Base-by-base conservation (phyloP, 805 yeast genomes). In the Clavispora fructus region DNA sequence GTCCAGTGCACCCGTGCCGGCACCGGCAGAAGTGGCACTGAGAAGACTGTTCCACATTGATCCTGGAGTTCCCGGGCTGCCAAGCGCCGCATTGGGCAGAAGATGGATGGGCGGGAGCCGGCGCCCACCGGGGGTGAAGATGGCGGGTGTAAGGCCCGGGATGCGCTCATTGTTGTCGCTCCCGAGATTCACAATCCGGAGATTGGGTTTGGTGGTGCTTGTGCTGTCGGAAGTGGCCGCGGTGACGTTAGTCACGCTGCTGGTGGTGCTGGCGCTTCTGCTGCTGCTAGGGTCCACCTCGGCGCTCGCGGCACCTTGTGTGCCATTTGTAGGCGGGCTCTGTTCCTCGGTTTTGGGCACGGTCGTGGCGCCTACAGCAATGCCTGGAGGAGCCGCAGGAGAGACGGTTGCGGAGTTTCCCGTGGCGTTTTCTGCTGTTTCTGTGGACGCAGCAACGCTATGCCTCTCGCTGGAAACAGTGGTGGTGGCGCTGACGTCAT, bases 111-210 rank as follows among this genome's bases (percentile, higher is more conserved):
- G 82, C 0, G 85, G 86, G 28, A 81, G 63, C 46, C 74, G 71
- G 47, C 83, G 69, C 1, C 82, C 83, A 1, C 84, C 84, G 0
- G 85, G 85, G 0, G 85, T 79, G 32, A 76, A 64, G 4, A 75
- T 53, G 9, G 81, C 69, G 3, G 81, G 80, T 1, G 82, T 75
- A 44, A 62, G 63, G 8, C 67, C 70, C 2, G 68, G 70, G 19
- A 64, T 51, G 4, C 59, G 55, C 12, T 55, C 51, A 11, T 51
- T 55, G 43, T 57, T 58, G 30, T 65, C 50, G 41, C 51, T 58
- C 7, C 66, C 56, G 14, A 69, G 55, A 49, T 64, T 67, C 29
- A 68, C 69, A 40, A 68, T 59, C 40, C 64, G 65, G 26, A 66
- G 59, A 38, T 65, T 63, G 43, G 64, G 64, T 44, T 62, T 64